Evolutionary conservation across 441 rosid species (phyloP).

Genomic region (Pelargonium australe): DNA sequence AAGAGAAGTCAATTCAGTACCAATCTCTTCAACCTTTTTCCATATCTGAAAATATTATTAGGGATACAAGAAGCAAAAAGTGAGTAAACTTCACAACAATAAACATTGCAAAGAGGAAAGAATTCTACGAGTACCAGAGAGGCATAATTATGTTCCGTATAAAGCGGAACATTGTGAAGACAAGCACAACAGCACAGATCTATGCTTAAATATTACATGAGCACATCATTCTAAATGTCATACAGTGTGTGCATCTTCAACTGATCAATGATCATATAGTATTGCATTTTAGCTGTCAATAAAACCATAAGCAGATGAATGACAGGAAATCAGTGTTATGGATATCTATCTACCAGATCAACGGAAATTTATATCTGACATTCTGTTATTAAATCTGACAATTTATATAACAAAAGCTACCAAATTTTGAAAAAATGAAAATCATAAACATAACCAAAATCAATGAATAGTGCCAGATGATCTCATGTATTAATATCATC

Average conservation of each 20-base stretch:
- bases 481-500: neutral
- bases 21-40: slow-evolving; percentile 57
- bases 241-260: neutral
- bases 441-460: neutral
- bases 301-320: neutral
- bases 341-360: too few relatives aligned
- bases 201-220: too few relatives aligned
- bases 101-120: neutral
- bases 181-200: neutral
- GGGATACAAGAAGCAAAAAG: slow-evolving; percentile 7
- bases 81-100: neutral
- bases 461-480: neutral
- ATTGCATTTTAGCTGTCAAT: neutral
- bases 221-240: neutral
- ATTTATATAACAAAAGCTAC: too few relatives aligned
- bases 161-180: neutral
- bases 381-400: too few relatives aligned
- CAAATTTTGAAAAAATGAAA: too few relatives aligned
- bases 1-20: slow-evolving; percentile 59
- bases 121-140: neutral
- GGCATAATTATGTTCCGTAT: neutral
- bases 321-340: too few relatives aligned
- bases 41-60: slow-evolving; percentile 49
- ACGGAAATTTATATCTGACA: too few relatives aligned
- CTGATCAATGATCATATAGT: neutral